Base-by-base conservation (phyloP, 345 rosid genomes). In the Ceriops zippeliana region DNA sequence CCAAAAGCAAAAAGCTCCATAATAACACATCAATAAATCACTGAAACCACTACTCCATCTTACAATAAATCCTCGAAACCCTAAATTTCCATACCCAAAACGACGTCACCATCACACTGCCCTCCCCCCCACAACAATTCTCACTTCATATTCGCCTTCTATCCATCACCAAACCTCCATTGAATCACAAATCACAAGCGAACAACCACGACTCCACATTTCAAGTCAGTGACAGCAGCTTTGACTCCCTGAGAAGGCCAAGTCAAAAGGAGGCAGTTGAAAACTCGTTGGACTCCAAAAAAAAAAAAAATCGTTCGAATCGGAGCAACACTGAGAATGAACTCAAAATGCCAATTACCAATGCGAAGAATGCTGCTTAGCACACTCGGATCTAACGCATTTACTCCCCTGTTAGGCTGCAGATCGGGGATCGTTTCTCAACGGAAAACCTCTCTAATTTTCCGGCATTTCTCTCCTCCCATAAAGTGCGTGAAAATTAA, bases 381-480 rank as follows among this genome's bases (percentile, higher is more conserved):
- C 63, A 21, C 63, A 59, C 74, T 31, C 42, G 83, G 91, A 85
- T 87, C 89, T 75, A 81, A 46, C 49, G 66, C 83, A 82, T 63
- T 76, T n/a, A 75, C 34, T 80, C 73, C 20, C 31, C 63, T 34
- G 9, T 35, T 17, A 52, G 27, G 30, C 34, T 16, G 62, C 72
- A 75, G 87, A 80, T 78, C 84, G 87, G 72, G 57, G 80, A 76
- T 67, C 70, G 76, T 69, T 15, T 42, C 47, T 38, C 15, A 0
- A 38, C 16, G 16, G 19, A 13, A 42, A 13, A 13, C 15, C 19
- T 42, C 49, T 42, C 49, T 42, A 42, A 13, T 42, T 42, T 15
- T 42, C 49, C 49, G 49, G 49, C 49, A 42, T 42, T 42, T 42
- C 49, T 72, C 78, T 63, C 76, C 63, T 70, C 75, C 75, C 34